Percentiles rank a stretch among this genome's conserved stretches.
Evolutionary conservation across 345 rosid species (phyloP).

Genomic region (Gossypium stocksii): DNA sequence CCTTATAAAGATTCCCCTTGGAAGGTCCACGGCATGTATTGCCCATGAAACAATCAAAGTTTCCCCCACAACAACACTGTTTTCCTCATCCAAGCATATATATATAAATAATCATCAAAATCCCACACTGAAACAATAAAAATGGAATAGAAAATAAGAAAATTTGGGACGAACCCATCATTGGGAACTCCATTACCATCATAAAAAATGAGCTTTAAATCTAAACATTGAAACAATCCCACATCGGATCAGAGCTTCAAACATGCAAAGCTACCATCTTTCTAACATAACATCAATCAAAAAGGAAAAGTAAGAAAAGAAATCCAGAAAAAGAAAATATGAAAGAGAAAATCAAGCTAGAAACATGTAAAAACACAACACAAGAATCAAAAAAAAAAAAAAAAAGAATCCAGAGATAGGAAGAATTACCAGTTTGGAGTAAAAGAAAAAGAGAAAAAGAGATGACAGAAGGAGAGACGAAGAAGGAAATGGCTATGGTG

Average conservation of each 20-base stretch:
- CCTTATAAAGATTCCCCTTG: constrained; percentile 68
- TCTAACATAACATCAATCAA: neutral
- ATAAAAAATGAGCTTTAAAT: neutral
- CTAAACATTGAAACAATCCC: constrained; percentile 6
- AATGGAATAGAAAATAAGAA: neutral
- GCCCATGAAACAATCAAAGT: constrained; percentile 82
- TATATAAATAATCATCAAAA: constrained; percentile 24
- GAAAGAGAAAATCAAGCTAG: neutral
- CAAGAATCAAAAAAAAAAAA: neutral
- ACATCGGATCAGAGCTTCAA: constrained; percentile 4
- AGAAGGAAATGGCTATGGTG: neutral
- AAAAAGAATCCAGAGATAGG: neutral
- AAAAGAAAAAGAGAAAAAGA: neutral
- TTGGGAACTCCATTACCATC: neutral
- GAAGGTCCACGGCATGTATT: constrained; percentile 96
- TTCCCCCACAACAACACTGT: constrained; percentile 27
- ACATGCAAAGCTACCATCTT: neutral
- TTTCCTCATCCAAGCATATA: constrained; percentile 37
- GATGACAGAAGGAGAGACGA: neutral
- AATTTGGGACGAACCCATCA: constrained; percentile 8
- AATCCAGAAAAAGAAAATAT: neutral
- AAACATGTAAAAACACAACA: neutral
- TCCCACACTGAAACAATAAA: constrained; percentile 21
- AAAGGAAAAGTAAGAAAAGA: neutral
- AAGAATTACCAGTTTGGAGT: neutral